Percentiles rank a stretch among this genome's conserved stretches.
phyloP scores from a whole-genome alignment of 805 yeast genomes.

The Zygoascus flipseniorum region DNA sequence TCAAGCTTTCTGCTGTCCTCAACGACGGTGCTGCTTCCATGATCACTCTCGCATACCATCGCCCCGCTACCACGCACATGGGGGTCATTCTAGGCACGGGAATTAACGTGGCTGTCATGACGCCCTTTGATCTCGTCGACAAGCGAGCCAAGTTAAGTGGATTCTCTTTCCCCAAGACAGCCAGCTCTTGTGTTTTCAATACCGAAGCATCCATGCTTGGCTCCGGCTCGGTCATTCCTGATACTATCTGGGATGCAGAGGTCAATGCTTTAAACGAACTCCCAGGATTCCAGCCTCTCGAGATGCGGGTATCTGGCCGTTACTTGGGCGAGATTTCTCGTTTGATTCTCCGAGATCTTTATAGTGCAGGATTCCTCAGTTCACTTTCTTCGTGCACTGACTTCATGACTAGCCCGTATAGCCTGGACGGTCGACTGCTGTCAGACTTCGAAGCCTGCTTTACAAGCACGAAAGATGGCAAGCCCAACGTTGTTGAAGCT shows the following conservation, averaged over 20 bases:
- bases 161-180: slow-evolving; percentile 5
- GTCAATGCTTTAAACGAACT: slow-evolving; percentile 56
- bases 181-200: slow-evolving; percentile 49
- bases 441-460: slow-evolving; percentile 20
- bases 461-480: slow-evolving; percentile 7
- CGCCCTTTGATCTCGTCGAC: slow-evolving; percentile 56
- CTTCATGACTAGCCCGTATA: slow-evolving; percentile 7
- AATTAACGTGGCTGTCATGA: slow-evolving; percentile 64
- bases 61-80: slow-evolving; percentile 48
- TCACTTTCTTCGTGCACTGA: slow-evolving; percentile 11
- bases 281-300: slow-evolving; percentile 81
- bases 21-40: slow-evolving; percentile 88
- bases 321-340: slow-evolving; percentile 81
- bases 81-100: slow-evolving; percentile 93
- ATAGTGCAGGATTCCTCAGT: slow-evolving; percentile 28
- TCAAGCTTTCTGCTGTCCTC: slow-evolving; percentile 68
- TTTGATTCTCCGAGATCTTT: slow-evolving; percentile 60
- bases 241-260: slow-evolving; percentile 61
- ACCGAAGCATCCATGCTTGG: slow-evolving; percentile 94
- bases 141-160: slow-evolving; percentile 37
- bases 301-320: slow-evolving; percentile 81
- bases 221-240: slow-evolving; percentile 59
- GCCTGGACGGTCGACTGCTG: slow-evolving; percentile 20
- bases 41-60: slow-evolving; percentile 56
- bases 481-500: slow-evolving; percentile 13